Evolutionary conservation across 345 rosid genomes (phyloP).

Genomic region (Tarenaya hassleriana): DNA sequence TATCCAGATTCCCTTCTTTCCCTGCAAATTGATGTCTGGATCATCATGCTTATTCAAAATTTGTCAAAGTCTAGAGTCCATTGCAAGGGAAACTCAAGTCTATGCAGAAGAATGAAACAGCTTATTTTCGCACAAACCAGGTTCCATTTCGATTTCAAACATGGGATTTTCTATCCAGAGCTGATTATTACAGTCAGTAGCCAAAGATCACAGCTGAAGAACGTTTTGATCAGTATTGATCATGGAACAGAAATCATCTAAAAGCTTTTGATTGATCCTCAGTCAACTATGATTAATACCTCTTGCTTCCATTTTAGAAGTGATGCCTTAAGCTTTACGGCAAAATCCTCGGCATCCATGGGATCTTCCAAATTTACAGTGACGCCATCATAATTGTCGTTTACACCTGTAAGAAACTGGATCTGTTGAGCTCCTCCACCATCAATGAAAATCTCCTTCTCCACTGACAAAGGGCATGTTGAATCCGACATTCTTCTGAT

Average conservation of each 20-base stretch:
- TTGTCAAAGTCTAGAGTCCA: neutral
- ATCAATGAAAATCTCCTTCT: slow-evolving; percentile 4
- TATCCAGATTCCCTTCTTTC: slow-evolving; percentile 70
- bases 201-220: neutral
- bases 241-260: neutral
- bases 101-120: neutral
- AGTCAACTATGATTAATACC: slow-evolving; percentile 33
- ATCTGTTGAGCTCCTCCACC: slow-evolving; percentile 12
- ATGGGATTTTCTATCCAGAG: too few relatives aligned
- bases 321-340: slow-evolving; percentile 44
- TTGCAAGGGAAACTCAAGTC: neutral
- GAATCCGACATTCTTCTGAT: neutral
- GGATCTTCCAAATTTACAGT: slow-evolving; percentile 33
- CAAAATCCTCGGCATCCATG: slow-evolving; percentile 42
- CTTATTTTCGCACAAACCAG: neutral
- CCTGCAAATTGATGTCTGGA: slow-evolving; percentile 34
- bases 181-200: neutral
- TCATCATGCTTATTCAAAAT: too few relatives aligned
- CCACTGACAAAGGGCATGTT: neutral
- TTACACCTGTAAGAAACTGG: slow-evolving; percentile 33
- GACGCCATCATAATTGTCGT: slow-evolving; percentile 54
- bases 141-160: too few relatives aligned
- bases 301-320: slow-evolving; percentile 41
- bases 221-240: too few relatives aligned
- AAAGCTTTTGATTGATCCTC: neutral